A percentile compares a stretch with the other conserved stretches of the same genome.
Conservation (phyloP, 106 monocot species). For the Acorus calamus region DNA sequence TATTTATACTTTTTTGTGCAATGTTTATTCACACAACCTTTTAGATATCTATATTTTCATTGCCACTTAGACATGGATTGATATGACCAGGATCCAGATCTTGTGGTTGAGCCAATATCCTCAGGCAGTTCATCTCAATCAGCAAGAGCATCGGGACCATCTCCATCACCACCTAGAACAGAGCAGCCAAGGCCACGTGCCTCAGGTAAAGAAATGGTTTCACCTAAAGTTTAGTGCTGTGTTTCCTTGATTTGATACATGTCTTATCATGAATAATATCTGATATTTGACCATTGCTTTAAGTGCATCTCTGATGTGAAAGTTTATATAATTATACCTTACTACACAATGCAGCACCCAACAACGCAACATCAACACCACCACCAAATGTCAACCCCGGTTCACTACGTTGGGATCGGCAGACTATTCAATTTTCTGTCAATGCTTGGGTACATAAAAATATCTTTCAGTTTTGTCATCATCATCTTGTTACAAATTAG, state of each 20-base stretch:
- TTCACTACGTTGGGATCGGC: constrained; percentile 24
- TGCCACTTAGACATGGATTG: no score
- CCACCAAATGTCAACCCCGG: constrained; percentile 18
- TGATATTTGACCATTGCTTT: no score
- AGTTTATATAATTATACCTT: no score
- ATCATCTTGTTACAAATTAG: background rate
- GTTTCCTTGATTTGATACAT: no score
- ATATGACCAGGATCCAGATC: constrained; percentile 81
- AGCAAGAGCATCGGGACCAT: constrained; percentile 27
- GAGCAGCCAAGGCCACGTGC: constrained; percentile 35
- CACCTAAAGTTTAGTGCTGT: no score
- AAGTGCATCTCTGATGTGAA: no score
- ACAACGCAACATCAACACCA: constrained; percentile 24
- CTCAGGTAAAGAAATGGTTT: constrained; percentile 24
- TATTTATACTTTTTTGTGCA: no score
- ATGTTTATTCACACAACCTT: no score
- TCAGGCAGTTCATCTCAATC: constrained; percentile 48
- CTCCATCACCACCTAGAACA: constrained; percentile 29
- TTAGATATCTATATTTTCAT: no score
- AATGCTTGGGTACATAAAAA: constrained; percentile 91
- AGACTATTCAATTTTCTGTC: constrained; percentile 57
- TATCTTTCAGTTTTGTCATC: background rate
- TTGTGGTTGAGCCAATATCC: constrained; percentile 63
- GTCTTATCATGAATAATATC: no score
- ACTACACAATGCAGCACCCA: constrained; percentile 42